phyloP scores from a whole-genome alignment of 345 rosid genomes.

The Hibiscus trionum region DNA sequence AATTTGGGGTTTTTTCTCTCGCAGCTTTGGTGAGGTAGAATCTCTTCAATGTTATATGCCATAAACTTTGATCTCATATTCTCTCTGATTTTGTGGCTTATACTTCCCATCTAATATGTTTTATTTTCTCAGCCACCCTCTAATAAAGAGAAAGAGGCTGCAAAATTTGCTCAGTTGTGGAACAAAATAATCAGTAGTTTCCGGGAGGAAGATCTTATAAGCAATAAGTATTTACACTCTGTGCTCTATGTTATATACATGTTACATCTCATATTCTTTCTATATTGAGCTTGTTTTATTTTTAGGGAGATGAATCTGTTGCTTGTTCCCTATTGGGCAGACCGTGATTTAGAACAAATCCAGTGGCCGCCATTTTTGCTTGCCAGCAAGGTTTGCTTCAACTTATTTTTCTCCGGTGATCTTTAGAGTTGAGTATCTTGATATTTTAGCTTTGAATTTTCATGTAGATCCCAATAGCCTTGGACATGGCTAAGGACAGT shows the following conservation, averaged over 20 bases:
- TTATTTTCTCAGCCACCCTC: slow-evolving; percentile 35
- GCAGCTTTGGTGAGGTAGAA: slow-evolving; percentile 47
- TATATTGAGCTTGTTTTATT: slow-evolving; percentile 15
- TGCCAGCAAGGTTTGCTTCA: slow-evolving; percentile 84
- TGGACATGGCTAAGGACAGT: slow-evolving; percentile 99
- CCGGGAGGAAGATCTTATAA: slow-evolving; percentile 94
- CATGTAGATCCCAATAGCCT: slow-evolving; percentile 82
- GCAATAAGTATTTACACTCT: slow-evolving; percentile 41
- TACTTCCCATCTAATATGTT: slow-evolving; percentile 4
- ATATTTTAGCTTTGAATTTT: slow-evolving; percentile 2
- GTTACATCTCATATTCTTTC: background rate
- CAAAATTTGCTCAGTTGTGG: slow-evolving; percentile 98
- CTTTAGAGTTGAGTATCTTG: background rate
- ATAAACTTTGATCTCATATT: background rate
- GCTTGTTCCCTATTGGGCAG: slow-evolving; percentile 99
- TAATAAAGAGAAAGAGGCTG: slow-evolving; percentile 72
- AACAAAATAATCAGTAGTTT: slow-evolving; percentile 92
- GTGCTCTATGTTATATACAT: background rate
- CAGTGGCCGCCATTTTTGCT: slow-evolving; percentile 99
- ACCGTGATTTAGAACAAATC: slow-evolving; percentile 72
- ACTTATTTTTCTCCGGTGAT: background rate
- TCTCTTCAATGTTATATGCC: background rate
- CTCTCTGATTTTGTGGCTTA: background rate
- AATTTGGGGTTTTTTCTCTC: slow-evolving; percentile 55
- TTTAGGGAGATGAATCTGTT: slow-evolving; percentile 92